Conservation (phyloP, 2,329 filamentous ascomycete genomes). For the Trichoderma sp. region DNA sequence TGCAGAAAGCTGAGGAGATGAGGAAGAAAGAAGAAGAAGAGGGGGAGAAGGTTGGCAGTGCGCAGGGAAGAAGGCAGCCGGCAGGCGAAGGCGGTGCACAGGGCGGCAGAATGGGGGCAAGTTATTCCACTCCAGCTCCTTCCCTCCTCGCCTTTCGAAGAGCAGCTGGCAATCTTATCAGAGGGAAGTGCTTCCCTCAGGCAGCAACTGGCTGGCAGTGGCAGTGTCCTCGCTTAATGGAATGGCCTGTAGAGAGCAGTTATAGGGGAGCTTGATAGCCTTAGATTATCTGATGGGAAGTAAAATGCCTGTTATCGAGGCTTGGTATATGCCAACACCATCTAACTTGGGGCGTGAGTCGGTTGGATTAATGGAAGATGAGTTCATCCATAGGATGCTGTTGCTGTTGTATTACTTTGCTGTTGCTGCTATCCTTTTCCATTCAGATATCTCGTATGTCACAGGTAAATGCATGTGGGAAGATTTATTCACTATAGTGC, state of each 20-base stretch:
- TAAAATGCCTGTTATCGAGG: not conserved
- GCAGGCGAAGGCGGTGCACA: not conserved
- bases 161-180: not conserved
- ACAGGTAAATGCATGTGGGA: not conserved
- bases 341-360: not conserved
- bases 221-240: not conserved
- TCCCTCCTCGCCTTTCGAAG: not conserved
- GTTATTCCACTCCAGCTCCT: conserved; percentile 8
- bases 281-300: no score
- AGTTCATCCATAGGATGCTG: not conserved
- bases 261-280: not conserved
- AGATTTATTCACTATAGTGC: not conserved
- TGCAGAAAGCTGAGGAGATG: not conserved
- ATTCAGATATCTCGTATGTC: not conserved
- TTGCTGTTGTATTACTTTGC: not conserved
- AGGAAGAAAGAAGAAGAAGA: not conserved
- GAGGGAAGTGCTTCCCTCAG: not conserved
- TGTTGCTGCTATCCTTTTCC: not conserved
- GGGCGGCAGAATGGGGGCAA: conserved; percentile 14
- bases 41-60: not conserved
- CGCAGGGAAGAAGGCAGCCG: not conserved
- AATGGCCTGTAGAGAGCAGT: not conserved
- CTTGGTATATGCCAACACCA: not conserved
- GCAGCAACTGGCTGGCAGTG: not conserved
- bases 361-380: not conserved